Conservation (phyloP, 2,329 filamentous ascomycete genomes). For the Colletotrichum spinosum region DNA sequence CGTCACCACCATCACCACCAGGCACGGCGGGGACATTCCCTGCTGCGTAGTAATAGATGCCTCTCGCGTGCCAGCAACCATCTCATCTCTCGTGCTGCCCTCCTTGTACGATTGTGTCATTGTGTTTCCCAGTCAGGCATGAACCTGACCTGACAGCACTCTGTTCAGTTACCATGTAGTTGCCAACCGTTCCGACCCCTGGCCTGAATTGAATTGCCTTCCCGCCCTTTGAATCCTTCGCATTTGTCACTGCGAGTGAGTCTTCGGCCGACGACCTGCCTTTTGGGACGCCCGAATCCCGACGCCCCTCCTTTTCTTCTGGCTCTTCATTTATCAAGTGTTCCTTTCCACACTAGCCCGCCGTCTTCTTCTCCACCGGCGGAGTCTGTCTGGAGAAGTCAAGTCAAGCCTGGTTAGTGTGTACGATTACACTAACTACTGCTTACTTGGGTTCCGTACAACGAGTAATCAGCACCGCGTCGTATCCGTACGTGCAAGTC, state of each 20-base stretch:
- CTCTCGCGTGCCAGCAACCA: too few species aligned
- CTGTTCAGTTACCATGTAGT: neutral
- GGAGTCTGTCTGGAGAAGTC: slow-evolving; percentile 4
- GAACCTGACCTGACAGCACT: neutral
- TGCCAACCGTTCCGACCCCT: neutral
- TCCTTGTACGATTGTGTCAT: slow-evolving; percentile 22
- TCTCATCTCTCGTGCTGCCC: neutral
- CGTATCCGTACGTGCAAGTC: too few species aligned
- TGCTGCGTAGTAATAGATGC: neutral
- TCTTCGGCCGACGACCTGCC: slow-evolving; percentile 14
- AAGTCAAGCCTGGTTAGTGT: neutral
- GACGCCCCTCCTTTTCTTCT: slow-evolving; percentile 13
- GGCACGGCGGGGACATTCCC: slow-evolving; percentile 15
- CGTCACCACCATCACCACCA: slow-evolving; percentile 9
- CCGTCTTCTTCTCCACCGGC: slow-evolving; percentile 20
- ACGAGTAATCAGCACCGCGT: too few species aligned
- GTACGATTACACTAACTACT: neutral
- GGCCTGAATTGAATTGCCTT: neutral
- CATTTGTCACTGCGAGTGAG: neutral
- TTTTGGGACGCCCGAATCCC: slow-evolving; percentile 10
- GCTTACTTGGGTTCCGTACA: too few species aligned
- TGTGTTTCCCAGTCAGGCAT: slow-evolving; percentile 18
- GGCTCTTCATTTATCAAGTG: neutral
- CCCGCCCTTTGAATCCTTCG: neutral
- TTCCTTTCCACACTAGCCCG: slow-evolving; percentile 13